These are phyloP conservation scores for Saccharomycopsis microspora DNA, from an alignment of 805 yeast species.

Conservation along the genomic window DNA sequence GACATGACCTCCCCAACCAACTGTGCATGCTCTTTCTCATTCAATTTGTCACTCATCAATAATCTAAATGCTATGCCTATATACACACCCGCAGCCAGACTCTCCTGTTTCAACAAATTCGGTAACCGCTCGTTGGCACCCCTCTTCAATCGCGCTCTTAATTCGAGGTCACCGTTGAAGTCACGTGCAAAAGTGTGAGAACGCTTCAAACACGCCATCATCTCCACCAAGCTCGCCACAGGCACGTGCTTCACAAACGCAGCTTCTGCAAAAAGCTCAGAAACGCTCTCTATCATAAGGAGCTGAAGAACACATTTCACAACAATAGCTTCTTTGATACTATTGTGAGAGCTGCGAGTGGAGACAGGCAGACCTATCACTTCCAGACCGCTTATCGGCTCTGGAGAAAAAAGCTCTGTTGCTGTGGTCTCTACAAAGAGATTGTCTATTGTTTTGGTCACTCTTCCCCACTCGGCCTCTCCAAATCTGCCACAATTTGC, in stretches of 20 bases:
- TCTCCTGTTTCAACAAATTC: slow-evolving; percentile 83
- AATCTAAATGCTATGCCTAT: slow-evolving; percentile 71
- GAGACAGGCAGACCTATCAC: neutral
- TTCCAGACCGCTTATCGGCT: slow-evolving; percentile 24
- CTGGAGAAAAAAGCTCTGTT: slow-evolving; percentile 60
- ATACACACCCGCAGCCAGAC: slow-evolving; percentile 79
- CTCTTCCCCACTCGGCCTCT: slow-evolving; percentile 61
- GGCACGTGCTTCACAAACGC: slow-evolving; percentile 63
- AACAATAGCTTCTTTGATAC: slow-evolving; percentile 58
- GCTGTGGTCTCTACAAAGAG: slow-evolving; percentile 83
- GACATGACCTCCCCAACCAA: slow-evolving; percentile 39
- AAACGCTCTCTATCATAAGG: slow-evolving; percentile 74
- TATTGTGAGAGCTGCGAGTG: slow-evolving; percentile 10
- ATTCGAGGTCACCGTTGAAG: slow-evolving; percentile 81
- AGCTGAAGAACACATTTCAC: slow-evolving; percentile 87
- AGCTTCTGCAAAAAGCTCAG: slow-evolving; percentile 67
- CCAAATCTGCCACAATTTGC: slow-evolving; percentile 60
- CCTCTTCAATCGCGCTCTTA: slow-evolving; percentile 77
- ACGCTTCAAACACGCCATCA: slow-evolving; percentile 48
- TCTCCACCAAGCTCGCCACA: slow-evolving; percentile 42
- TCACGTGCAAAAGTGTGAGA: slow-evolving; percentile 77
- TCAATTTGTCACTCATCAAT: slow-evolving; percentile 53
- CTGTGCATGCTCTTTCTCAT: slow-evolving; percentile 35
- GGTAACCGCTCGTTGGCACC: slow-evolving; percentile 91
- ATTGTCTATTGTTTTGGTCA: slow-evolving; percentile 51